These are phyloP conservation scores for Gossypium ekmanianum DNA, from an alignment of 345 rosid genomes.

Conservation along the genomic window DNA sequence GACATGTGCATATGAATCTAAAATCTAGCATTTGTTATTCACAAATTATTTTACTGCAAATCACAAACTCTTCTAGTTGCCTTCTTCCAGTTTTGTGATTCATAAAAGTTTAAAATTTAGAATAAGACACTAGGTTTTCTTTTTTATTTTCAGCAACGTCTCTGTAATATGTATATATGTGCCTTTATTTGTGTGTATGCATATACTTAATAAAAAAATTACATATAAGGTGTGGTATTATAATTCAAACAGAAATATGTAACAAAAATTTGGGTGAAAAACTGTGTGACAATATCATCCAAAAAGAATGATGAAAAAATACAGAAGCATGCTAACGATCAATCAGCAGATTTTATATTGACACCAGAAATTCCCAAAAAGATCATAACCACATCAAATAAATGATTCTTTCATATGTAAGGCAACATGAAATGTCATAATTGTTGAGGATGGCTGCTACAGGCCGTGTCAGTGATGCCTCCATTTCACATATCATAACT, in stretches of 20 bases:
- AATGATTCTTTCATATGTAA: neutral
- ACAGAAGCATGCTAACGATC: neutral
- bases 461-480: neutral
- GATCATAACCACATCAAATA: neutral
- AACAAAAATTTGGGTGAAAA: neutral
- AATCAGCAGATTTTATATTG: neutral
- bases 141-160: neutral
- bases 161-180: neutral
- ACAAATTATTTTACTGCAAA: neutral
- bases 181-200: neutral
- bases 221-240: neutral
- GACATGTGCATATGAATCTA: neutral
- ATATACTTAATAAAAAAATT: too few relatives aligned
- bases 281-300: neutral
- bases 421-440: neutral
- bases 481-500: neutral
- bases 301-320: neutral
- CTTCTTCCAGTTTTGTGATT: neutral
- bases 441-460: neutral
- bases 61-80: constrained; percentile 11
- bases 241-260: neutral
- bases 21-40: neutral
- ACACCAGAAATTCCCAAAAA: constrained; percentile 1
- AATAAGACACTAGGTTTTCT: neutral
- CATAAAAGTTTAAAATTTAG: neutral